Evolutionary conservation across 768 basidiomycete species (phyloP).

Genomic region (Tylopilus rubrobrunneus): DNA sequence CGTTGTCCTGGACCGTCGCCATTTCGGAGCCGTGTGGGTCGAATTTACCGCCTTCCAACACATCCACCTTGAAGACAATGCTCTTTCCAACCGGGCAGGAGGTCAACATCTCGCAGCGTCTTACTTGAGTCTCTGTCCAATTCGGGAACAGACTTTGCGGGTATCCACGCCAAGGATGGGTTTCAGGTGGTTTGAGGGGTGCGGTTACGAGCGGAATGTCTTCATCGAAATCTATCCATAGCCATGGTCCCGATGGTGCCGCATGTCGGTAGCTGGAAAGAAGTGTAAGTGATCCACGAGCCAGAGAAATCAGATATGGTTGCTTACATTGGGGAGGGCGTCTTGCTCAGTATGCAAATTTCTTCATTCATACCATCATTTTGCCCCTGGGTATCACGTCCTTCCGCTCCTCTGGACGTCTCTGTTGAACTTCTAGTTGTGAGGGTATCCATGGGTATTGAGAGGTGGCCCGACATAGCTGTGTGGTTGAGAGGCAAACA

Average conservation of each 20-base stretch:
- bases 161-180: constrained; percentile 22
- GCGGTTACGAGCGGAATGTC: constrained; percentile 11
- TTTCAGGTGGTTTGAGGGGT: background rate
- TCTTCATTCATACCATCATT: background rate
- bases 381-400: background rate
- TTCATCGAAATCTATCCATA: constrained; percentile 38
- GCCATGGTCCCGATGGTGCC: constrained; percentile 40
- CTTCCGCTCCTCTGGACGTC: background rate
- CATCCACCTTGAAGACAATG: constrained; percentile 24
- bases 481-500: background rate
- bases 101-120: constrained; percentile 29
- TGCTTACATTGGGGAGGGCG: constrained; percentile 24
- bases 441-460: constrained; percentile 19
- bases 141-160: constrained; percentile 30
- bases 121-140: constrained; percentile 31
- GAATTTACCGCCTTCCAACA: constrained; percentile 13
- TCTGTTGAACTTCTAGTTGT: background rate
- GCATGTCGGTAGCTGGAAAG: constrained; percentile 34
- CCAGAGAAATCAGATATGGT: background rate
- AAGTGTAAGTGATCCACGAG: background rate
- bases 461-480: constrained; percentile 16
- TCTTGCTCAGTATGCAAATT: constrained; percentile 4
- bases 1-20: background rate
- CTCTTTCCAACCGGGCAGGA: constrained; percentile 13
- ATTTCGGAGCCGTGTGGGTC: background rate